Evolutionary conservation across 1,284 basidiomycete genomes (phyloP), one percentile per base, ranked within the genome.

Genomic region (Trichosporon sp.): DNA sequence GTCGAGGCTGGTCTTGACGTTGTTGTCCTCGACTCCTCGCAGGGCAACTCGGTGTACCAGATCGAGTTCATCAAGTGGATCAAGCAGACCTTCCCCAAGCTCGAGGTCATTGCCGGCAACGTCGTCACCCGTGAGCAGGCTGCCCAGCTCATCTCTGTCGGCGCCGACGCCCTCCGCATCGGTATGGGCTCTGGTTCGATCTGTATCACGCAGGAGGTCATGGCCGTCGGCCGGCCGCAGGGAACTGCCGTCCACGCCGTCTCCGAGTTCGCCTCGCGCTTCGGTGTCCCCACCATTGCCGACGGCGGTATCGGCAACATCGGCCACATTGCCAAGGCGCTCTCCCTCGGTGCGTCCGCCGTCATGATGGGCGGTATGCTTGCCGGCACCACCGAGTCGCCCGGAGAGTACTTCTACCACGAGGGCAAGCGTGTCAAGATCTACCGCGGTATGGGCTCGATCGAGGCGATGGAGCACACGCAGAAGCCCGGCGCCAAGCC

Each of bases 341-440:
- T 99, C 65, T 88, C 94, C 4, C 89, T 99, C 32, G 96, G 96
- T 71, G 96, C 96, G 4, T 90, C 91, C 32, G 96, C 94, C 6
- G 95, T 98, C 73, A 99, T 99, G 96, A 98, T 99, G 96, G 96
- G 96, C 68, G 93, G 95, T 31, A 85, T 99, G 69, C 88, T 99
- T 35, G 97, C 96, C 16, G 96, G 97, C 43, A 98, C 96, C 61
- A 92, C 94, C 74, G 96, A 99, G 84, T 94, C 95, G 0, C 96
- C 97, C 0, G 97, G 97, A 77, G 96, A 98, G 85, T 99, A 98
- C 87, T 98, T 96, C 84, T 98, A 96, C 85, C 94, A 98, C 82
- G 96, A 98, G 78, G 96, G 96, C 77, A 96, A 98, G 88, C 91
- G 97, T 64, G 93, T 99, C 82, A 99, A 99, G 88, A 90, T 96